phyloP scores from a whole-genome alignment of 192 early-diverging fungal genomes.

The Bifiguratus adelaidae region DNA sequence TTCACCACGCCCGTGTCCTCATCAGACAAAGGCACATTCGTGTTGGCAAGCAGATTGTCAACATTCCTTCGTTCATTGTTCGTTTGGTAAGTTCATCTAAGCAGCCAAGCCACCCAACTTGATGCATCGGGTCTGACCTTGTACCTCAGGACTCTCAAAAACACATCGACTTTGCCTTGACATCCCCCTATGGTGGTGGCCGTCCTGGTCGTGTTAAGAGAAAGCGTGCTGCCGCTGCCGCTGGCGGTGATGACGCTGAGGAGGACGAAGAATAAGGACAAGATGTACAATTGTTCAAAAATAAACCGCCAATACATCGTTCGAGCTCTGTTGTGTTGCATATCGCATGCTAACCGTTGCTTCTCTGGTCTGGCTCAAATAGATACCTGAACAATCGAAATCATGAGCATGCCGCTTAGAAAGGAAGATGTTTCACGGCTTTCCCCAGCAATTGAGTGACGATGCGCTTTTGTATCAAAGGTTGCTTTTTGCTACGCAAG shows the following conservation, averaged over 20 bases:
- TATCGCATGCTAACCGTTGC: no score
- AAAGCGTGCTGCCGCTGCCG: slow-evolving; percentile 76
- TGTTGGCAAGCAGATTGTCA: slow-evolving; percentile 96
- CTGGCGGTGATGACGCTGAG: slow-evolving; percentile 40
- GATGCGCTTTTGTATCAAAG: no score
- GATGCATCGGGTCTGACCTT: no score
- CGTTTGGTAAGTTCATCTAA: slow-evolving; percentile 52
- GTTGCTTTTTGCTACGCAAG: no score
- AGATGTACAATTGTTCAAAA: slow-evolving; percentile 7
- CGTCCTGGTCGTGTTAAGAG: slow-evolving; percentile 95
- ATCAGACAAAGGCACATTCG: slow-evolving; percentile 98
- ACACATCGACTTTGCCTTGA: slow-evolving; percentile 47
- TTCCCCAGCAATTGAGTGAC: no score
- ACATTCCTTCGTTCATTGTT: slow-evolving; percentile 94
- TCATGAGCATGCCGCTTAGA: no score
- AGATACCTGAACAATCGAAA: no score
- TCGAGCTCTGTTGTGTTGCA: not conserved
- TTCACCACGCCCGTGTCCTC: slow-evolving; percentile 98
- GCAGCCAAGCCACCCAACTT: no score
- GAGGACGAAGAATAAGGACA: slow-evolving; percentile 62
- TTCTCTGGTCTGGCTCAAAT: no score
- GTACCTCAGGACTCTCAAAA: slow-evolving; percentile 35
- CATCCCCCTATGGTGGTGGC: slow-evolving; percentile 95
- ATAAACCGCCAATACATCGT: not conserved
- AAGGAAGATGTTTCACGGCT: no score